Base-by-base conservation (phyloP, 768 basidiomycete species). In the Russula earlei region DNA sequence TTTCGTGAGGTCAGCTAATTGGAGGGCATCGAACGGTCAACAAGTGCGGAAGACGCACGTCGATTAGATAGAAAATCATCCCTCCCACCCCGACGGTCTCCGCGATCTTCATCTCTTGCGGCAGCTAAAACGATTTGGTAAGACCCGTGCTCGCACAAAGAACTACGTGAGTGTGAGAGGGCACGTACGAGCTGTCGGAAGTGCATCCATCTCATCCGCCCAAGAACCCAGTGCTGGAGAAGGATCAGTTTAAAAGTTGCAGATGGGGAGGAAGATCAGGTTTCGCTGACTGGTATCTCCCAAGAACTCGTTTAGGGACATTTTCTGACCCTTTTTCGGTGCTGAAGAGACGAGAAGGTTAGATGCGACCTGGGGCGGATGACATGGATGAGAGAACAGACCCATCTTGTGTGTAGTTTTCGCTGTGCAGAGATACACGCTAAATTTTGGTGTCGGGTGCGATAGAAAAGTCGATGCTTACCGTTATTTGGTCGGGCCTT, bases 161-260 rank as follows among this genome's bases (percentile, higher is more conserved):
- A 41, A 42, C 33, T 52, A 9, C 56, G 24, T 10, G 29, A 58
- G 40, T 52, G 34, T 44, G 44, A 24, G 49, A 52, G 49, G 42
- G 52, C n/a, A 77, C 93, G 74, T 74, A 98, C 95, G 95, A 67
- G 91, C 94, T 64, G 82, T 87, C 25, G 95, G 95, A 59, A 98
- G 79, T 29, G 78, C 65, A 62, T 96, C 94, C 91, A 97, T 93
- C 72, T 98, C 96, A 69, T 98, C 96, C 7, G 96, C 96, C 96
- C 96, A 99, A 67, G 91, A 94, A 66, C 92, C 95, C 50, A 89
- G 73, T 51, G 83, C 91, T 92, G 56, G 14, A 55, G 65, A 33
- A 51, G 59, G 45, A 61, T 49, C 53, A 48, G 54, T 49, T 40
- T 48, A 61, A 58, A 58, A 62, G 6, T 41, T 58, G 19, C 11